phyloP scores from a whole-genome alignment of 306 rosid species.

The Quercus suber region DNA sequence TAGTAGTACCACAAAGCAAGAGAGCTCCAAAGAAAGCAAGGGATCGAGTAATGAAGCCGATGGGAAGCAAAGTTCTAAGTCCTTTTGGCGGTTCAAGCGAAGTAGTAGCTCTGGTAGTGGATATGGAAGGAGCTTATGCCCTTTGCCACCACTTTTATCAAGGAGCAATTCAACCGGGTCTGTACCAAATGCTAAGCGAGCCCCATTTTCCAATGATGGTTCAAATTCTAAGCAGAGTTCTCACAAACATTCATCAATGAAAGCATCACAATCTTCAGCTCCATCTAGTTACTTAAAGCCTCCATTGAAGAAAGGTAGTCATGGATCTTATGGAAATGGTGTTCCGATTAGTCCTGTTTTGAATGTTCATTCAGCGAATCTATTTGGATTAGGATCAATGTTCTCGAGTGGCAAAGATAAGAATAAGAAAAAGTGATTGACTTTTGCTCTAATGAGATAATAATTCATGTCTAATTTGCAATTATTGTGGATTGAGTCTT shows the following conservation, averaged over 20 bases:
- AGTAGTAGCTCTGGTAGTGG: conserved; percentile 92
- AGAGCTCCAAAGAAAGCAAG: conserved; percentile 27
- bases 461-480: conserved; percentile 27
- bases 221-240: conserved; percentile 41
- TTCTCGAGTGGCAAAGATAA: conserved; percentile 62
- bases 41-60: conserved; percentile 35
- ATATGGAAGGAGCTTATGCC: conserved; percentile 73
- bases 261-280: conserved; percentile 27
- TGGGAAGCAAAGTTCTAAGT: conserved; percentile 51
- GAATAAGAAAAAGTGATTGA: conserved; percentile 58
- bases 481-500: conserved; percentile 17
- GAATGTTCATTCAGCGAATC: conserved; percentile 62
- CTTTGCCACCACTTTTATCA: conserved; percentile 74
- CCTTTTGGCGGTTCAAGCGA: conserved; percentile 83
- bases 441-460: neutral
- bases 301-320: conserved; percentile 58
- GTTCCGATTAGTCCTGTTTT: conserved; percentile 58
- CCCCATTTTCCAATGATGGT: conserved; percentile 47
- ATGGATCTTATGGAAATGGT: conserved; percentile 48
- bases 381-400: conserved; percentile 74
- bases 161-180: conserved; percentile 87
- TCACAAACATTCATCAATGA: conserved; percentile 30
- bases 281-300: conserved; percentile 52
- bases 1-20: conserved; percentile 33
- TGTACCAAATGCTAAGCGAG: conserved; percentile 43